These are phyloP conservation scores for Fusarium bulbicola DNA, from an alignment of 2,329 filamentous ascomycete genomes.

Conservation along the genomic window DNA sequence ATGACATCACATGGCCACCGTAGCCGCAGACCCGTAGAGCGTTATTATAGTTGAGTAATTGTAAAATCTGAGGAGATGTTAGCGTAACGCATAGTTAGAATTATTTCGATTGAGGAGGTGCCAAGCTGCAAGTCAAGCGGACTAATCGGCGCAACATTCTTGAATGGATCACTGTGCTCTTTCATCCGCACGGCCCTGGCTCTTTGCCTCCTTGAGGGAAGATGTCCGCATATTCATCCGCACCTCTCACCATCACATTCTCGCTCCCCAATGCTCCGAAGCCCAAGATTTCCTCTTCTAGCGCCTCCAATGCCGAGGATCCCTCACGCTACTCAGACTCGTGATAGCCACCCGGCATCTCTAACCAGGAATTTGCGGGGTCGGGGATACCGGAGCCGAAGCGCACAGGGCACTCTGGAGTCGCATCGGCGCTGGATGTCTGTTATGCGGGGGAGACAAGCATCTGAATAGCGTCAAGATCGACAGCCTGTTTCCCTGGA, in stretches of 20 bases:
- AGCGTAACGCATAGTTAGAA: no score
- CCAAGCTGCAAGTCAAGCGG: neutral
- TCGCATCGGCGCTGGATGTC: neutral
- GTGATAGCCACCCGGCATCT: conserved; percentile 10
- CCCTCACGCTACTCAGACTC: neutral
- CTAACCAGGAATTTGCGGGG: neutral
- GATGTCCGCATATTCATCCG: neutral
- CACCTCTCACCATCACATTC: neutral
- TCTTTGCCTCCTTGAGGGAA: fast-evolving
- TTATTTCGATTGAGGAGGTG: fast-evolving
- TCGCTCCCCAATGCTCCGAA: neutral
- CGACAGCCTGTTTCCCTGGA: neutral
- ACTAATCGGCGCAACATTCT: neutral
- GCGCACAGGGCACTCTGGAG: neutral
- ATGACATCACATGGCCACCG: neutral
- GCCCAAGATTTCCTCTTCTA: neutral
- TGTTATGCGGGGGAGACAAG: neutral
- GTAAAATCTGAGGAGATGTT: fast-evolving
- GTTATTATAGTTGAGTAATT: fast-evolving
- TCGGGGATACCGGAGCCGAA: conserved; percentile 24
- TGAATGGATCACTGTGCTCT: fast-evolving
- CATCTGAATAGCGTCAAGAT: conserved; percentile 1
- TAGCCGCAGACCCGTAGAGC: no score
- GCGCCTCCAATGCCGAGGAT: neutral
- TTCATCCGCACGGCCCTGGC: fast-evolving